A percentile compares a stretch with the other conserved stretches of the same genome.
Conservation (phyloP, 352 stramenopile genomes). For the Pythium scleroteichum region DNA sequence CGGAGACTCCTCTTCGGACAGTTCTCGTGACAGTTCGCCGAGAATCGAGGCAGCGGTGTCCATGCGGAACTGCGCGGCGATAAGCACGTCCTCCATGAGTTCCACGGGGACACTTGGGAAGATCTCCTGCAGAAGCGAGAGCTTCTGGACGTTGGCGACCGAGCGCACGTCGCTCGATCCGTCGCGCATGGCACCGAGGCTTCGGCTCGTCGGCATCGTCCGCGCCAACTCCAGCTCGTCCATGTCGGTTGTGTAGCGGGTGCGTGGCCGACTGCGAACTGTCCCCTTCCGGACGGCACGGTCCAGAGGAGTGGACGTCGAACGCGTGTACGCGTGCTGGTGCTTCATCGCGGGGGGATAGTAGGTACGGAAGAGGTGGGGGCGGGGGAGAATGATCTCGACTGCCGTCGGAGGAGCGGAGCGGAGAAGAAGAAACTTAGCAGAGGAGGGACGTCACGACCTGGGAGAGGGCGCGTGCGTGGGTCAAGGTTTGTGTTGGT, state of each 20-base stretch:
- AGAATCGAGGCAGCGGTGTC: conserved; percentile 67
- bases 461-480: conserved; percentile 23
- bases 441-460: background rate
- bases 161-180: conserved; percentile 31
- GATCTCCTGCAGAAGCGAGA: conserved; percentile 53
- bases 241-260: conserved; percentile 14
- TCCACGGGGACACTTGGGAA: conserved; percentile 52
- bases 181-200: conserved; percentile 30
- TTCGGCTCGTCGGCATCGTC: background rate
- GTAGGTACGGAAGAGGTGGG: conserved; percentile 2
- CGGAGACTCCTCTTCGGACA: background rate
- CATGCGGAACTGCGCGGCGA: conserved; percentile 64
- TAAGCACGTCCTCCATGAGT: conserved; percentile 59
- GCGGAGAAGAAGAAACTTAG: conserved; percentile 1
- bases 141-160: conserved; percentile 42
- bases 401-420: background rate
- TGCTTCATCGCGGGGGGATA: conserved; percentile 13
- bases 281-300: conserved; percentile 18
- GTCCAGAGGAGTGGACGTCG: background rate
- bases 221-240: conserved; percentile 27
- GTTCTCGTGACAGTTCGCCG: conserved; percentile 44
- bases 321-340: conserved; percentile 3
- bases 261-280: conserved; percentile 18
- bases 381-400: background rate
- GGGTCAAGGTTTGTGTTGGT: conserved; percentile 17